A percentile compares a stretch with the other conserved stretches of the same genome.
phyloP scores from a whole-genome alignment of 148 eudicot species.

The Oxyria digyna region DNA sequence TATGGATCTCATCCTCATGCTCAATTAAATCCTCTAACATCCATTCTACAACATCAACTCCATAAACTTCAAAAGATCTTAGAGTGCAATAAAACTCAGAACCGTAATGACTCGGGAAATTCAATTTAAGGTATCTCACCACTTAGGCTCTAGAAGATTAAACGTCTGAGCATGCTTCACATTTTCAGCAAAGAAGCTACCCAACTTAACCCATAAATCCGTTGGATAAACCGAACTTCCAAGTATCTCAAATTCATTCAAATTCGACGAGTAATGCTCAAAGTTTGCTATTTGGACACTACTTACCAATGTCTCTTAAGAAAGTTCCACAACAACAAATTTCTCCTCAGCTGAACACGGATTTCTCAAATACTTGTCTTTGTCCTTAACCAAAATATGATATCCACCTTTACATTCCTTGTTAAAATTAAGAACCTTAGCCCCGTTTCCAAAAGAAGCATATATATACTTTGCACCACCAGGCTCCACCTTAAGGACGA shows the following conservation, averaged over 20 bases:
- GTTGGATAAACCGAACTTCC: constrained; percentile 83
- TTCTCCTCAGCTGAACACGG: constrained; percentile 94
- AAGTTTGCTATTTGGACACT: constrained; percentile 75
- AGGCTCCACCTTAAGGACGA: constrained; percentile 73
- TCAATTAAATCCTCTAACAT: constrained; percentile 83
- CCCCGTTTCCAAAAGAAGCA: constrained; percentile 86
- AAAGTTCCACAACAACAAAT: constrained; percentile 78
- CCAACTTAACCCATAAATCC: constrained; percentile 64
- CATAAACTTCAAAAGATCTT: constrained; percentile 79
- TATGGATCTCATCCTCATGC: background rate
- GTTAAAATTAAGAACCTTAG: constrained; percentile 72
- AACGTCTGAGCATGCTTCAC: constrained; percentile 76
- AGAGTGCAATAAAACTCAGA: constrained; percentile 88
- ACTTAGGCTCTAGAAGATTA: constrained; percentile 69
- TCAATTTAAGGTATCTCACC: constrained; percentile 75
- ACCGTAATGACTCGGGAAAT: constrained; percentile 70
- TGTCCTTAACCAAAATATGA: constrained; percentile 67
- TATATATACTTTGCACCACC: constrained; percentile 85
- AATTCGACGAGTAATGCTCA: constrained; percentile 82
- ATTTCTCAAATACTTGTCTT: constrained; percentile 86
- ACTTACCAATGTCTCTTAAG: constrained; percentile 86
- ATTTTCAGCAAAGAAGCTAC: constrained; percentile 77
- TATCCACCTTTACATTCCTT: constrained; percentile 92
- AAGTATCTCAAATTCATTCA: constrained; percentile 71
- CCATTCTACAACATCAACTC: constrained; percentile 86